Evolutionary conservation across 768 basidiomycete species (phyloP), one percentile per base, ranked within the genome.

Genomic region (Mycena haematopus): DNA sequence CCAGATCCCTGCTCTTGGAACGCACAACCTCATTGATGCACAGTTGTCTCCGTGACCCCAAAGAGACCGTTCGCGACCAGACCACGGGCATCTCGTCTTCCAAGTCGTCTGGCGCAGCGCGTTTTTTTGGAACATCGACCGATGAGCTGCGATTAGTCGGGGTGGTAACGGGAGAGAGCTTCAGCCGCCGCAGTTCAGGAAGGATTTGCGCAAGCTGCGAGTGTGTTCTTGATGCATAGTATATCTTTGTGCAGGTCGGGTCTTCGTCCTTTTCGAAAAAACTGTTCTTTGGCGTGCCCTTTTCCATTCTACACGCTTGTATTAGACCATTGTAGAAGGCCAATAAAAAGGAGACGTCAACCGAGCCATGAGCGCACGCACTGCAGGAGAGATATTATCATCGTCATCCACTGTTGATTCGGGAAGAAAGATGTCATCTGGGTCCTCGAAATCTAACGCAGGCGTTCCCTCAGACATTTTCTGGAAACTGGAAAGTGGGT

Each of bases 141-240:
- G 61, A 66, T 13, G 75, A 63, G n/a, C 69, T 63, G 52, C 63
- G 46, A 3, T 59, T 54, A 25, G 59, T 22, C 38, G 35, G 38
- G 27, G 62, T 52, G n/a, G 11, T 0, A 19, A 60, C 29, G 63
- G 70, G 67, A 15, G 66, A 63, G 6, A 95, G 73, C 64, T 80
- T 80, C n/a, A 96, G 84, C 68, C 86, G 90, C 42, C 78, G 82
- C 11, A 98, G 79, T 71, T 99, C 97, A 4, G 91, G 89, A 19
- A 95, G 80, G 4, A 99, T 82, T 73, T 99, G 96, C 2, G 95
- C 82, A 4, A 99, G 84, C 70, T 99, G 96, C 1, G 96, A 96
- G 75, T 99, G 96, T 0, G 96, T 99, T 33, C 96, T 83, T 0
- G 97, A 99, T 0, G 96, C 92, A 71, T 96, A 97, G 74, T 87